Base-by-base conservation (phyloP, 1,284 basidiomycete genomes). In the Cystobasidium pallidum region DNA sequence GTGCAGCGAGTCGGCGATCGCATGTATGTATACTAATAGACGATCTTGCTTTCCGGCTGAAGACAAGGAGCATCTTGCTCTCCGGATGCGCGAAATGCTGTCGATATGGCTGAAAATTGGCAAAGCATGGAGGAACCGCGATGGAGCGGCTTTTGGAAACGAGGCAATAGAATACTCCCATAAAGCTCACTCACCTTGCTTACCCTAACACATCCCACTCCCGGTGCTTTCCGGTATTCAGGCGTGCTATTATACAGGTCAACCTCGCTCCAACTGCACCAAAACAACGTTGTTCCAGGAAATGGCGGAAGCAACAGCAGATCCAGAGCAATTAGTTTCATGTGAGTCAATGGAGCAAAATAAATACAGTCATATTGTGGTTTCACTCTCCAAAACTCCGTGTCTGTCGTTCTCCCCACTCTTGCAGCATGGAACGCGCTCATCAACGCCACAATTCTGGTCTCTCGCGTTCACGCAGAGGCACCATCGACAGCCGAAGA, bases 391-490 rank as follows among this genome's bases (percentile, higher is more conserved):
- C n/a, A n/a, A n/a, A n/a, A n/a, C n/a, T n/a, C n/a, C n/a, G n/a
- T n/a, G n/a, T n/a, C n/a, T 39, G 24, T 21, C 57, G 19, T 24
- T 43, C 57, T 24, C 34, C 57, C n/a, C 21, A 8, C 32, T 39
- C 36, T 39, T 39, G 10, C 57, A 61, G 58, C 58, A 32, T 61
- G 58, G 58, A 7, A 4, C 26, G 58, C 58, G 17, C 36, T 61
- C 36, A 13, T 30, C 39, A 3, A 24, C n/a, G 58, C 58, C 36
- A 43, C n/a, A 26, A n/a, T 10, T 4, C 4, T 26, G 10, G 17
- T 61, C 26, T 43, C 58, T 7, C 39, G 58, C 39, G 15, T 61
- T 17, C 58, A 61, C 26, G 58, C 58, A 11, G 30, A 61, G 26
- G 58, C 24, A 43, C 58, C 58, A 36, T 28, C 30, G 36, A 43